Evolutionary conservation across 805 yeast genomes (phyloP).

Genomic region (Schizosaccharomyces octosporus): DNA sequence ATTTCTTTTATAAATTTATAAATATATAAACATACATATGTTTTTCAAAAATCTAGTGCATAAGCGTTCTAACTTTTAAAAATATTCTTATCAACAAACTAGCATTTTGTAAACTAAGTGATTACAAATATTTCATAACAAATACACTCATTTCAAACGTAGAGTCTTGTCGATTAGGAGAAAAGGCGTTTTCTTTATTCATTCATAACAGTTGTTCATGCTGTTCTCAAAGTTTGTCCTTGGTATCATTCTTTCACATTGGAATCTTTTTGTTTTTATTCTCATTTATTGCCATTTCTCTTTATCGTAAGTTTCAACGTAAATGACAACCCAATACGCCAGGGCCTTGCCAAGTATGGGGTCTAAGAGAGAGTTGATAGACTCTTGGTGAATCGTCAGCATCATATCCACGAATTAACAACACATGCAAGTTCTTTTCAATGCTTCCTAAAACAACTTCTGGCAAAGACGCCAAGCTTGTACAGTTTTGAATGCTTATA

Average conservation of each 20-base stretch:
- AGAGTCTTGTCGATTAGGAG: too few species aligned
- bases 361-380: background rate
- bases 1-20: too few species aligned
- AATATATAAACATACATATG: too few species aligned
- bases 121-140: too few species aligned
- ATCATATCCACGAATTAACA: background rate
- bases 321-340: background rate
- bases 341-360: background rate
- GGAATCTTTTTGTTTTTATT: background rate
- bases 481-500: slow-evolving; percentile 24
- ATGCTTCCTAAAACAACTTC: background rate
- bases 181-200: too few species aligned
- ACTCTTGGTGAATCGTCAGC: background rate
- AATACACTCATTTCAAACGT: too few species aligned
- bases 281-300: background rate
- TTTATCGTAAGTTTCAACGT: background rate
- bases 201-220: too few species aligned
- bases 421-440: background rate
- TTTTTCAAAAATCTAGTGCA: too few species aligned
- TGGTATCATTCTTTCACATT: background rate
- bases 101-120: too few species aligned
- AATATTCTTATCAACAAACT: too few species aligned
- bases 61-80: too few species aligned
- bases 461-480: background rate
- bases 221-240: too few species aligned